Conservation (phyloP, 139 green algal species). For the Auxenochlorella pyrenoidosa region DNA sequence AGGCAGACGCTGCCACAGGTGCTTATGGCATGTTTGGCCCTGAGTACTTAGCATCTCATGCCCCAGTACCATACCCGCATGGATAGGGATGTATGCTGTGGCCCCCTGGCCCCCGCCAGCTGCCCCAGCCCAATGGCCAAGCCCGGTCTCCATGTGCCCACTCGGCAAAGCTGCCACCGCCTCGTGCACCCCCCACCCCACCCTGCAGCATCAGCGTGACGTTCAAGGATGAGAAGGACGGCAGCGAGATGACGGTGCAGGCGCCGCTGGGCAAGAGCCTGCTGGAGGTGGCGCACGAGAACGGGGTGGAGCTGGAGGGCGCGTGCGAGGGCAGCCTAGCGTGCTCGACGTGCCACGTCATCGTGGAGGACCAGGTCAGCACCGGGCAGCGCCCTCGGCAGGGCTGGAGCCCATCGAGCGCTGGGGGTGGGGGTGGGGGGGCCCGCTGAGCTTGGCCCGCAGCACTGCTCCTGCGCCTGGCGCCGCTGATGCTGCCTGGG, state of each 20-base stretch:
- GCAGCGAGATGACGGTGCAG: constrained; percentile 75
- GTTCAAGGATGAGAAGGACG: constrained; percentile 91
- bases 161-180: neutral
- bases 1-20: neutral
- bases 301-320: constrained; percentile 99
- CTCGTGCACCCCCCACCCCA: no score
- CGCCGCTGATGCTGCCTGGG: neutral
- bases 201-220: constrained; percentile 83
- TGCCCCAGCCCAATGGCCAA: neutral
- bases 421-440: no score
- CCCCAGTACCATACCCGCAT: neutral
- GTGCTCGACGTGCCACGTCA: constrained; percentile 98
- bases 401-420: no score
- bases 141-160: neutral
- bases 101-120: neutral
- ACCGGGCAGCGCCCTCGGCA: neutral
- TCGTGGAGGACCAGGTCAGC: constrained; percentile 33
- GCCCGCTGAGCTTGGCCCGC: no score
- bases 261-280: constrained; percentile 88
- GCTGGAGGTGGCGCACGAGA: constrained; percentile 92
- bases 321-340: constrained; percentile 97
- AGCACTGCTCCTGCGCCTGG: neutral
- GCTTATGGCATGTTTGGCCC: neutral
- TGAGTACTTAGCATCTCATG: neutral
- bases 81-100: no score